Evolutionary conservation across 208 protist species (phyloP), one percentile per base, ranked within the genome.

Genomic region (Leishmania martiniquensis): DNA sequence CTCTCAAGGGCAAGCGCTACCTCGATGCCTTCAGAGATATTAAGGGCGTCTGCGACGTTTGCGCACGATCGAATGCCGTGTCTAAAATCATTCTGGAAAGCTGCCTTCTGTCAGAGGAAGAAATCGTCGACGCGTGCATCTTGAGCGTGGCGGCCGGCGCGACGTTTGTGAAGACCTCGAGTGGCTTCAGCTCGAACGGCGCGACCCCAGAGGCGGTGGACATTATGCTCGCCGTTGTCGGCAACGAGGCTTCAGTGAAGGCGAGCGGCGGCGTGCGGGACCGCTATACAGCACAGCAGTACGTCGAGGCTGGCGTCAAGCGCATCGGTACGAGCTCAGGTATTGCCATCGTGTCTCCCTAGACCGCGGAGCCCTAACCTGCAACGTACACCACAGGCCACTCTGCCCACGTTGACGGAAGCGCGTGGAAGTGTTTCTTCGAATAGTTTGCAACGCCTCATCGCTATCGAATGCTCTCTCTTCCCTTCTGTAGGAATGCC

Each of bases 141-240:
- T 72, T 99, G 22, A 89, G 81, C 37, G 90, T 94, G 10, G 85
- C 95, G 4, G 96, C 95, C 12, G 93, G 91, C 17, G 97, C 96
- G 4, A 75, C 79, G n/a, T 99, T 93, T 74, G 97, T 99, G 67
- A 99, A 99, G 87, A 99, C 98, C 0, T 98, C 95, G 7, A 99
- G 97, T 25, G 98, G 98, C 17, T 99, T 99, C 82, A 91, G 89
- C 80, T 95, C 86, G 12, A 89, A 84, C 63, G 98, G 97, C 20
- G 93, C 97, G 17, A 98, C 92, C 4, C 89, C 88, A 4, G 93
- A 98, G 85, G 87, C 83, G 49, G 83, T 98, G 34, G 87, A 93
- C 71, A 70, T 99, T 9, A 99, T 99, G 97, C 88, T 97, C 63
- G 84, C 89, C 0, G 89, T 93, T 4, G 96, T 98, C 29, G 97